Evolutionary conservation across 1,139 yeast genomes (phyloP).

Genomic region (Yamadazyma jaroonii): DNA sequence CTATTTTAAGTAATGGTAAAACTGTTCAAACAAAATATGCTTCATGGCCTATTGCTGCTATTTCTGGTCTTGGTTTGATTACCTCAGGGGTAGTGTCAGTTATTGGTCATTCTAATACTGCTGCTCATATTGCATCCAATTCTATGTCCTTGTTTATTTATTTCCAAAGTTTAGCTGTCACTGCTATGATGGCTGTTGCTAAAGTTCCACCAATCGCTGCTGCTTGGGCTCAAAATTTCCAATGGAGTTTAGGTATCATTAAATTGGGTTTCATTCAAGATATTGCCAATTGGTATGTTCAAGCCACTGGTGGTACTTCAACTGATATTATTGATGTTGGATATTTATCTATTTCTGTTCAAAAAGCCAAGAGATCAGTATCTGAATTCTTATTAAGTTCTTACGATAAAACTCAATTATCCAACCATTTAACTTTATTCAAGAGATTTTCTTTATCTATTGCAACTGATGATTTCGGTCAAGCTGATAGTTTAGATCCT

Average conservation of each 20-base stretch:
- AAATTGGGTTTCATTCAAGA: conserved; percentile 76
- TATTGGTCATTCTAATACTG: conserved; percentile 86
- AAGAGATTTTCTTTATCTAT: conserved; percentile 33
- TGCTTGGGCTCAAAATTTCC: conserved; percentile 97
- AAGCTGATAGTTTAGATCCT: conserved; percentile 48
- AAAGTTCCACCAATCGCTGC: conserved; percentile 95
- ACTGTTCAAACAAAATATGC: conserved; percentile 95
- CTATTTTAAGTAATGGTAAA: conserved; percentile 80
- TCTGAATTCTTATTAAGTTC: conserved; percentile 18
- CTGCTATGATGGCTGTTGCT: conserved; percentile 94
- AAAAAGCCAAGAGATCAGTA: conserved; percentile 45
- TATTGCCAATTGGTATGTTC: conserved; percentile 91
- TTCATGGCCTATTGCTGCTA: conserved; percentile 94
- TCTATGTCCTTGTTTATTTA: conserved; percentile 89
- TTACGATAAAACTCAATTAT: conserved; percentile 16
- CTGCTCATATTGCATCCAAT: conserved; percentile 96
- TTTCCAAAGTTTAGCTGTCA: conserved; percentile 90
- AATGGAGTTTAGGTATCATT: conserved; percentile 94
- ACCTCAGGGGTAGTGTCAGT: conserved; percentile 87
- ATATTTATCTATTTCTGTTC: conserved; percentile 75
- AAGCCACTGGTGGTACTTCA: conserved; percentile 90
- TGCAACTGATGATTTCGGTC: conserved; percentile 43
- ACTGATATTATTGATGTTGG: conserved; percentile 62
- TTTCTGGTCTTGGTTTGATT: conserved; percentile 81
- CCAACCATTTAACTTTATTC: conserved; percentile 21